phyloP scores from a whole-genome alignment of 306 rosid genomes.

The Dryas alaskensis region DNA sequence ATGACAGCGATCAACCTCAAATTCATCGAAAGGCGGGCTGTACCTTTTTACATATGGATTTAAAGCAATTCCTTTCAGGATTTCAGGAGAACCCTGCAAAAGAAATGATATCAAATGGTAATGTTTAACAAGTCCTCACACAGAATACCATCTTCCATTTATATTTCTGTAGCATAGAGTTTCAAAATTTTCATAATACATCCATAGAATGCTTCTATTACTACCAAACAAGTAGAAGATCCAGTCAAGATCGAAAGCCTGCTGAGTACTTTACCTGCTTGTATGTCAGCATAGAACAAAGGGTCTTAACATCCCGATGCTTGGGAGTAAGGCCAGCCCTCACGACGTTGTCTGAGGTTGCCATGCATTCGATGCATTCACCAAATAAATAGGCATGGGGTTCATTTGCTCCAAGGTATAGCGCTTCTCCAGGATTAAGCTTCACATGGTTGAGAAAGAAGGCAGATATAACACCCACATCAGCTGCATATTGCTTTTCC shows the following conservation, averaged over 20 bases:
- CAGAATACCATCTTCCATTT: no score
- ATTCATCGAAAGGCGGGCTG: constrained; percentile 81
- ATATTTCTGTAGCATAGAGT: no score
- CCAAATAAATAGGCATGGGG: constrained; percentile 88
- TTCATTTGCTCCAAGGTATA: constrained; percentile 79
- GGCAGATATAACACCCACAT: constrained; percentile 81
- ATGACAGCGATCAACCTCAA: constrained; percentile 71
- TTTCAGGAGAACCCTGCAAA: constrained; percentile 81
- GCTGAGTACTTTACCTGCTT: constrained; percentile 55
- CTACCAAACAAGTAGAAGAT: background rate
- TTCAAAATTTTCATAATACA: no score
- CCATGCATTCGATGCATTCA: constrained; percentile 92
- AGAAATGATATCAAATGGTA: background rate
- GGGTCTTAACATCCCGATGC: constrained; percentile 74
- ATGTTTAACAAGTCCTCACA: no score
- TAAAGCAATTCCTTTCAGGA: constrained; percentile 58
- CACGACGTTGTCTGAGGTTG: constrained; percentile 95
- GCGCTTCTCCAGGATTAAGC: constrained; percentile 87
- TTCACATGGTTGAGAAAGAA: constrained; percentile 85
- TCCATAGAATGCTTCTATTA: background rate
- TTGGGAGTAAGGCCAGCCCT: constrained; percentile 97
- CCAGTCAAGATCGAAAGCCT: background rate
- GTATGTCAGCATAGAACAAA: constrained; percentile 95
- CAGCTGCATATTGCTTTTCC: constrained; percentile 84
- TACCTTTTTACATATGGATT: constrained; percentile 60